A percentile compares a stretch with the other conserved stretches of the same genome.
phyloP scores from a whole-genome alignment of 495 filamentous ascomycete species.

The Penicillium lagena region DNA sequence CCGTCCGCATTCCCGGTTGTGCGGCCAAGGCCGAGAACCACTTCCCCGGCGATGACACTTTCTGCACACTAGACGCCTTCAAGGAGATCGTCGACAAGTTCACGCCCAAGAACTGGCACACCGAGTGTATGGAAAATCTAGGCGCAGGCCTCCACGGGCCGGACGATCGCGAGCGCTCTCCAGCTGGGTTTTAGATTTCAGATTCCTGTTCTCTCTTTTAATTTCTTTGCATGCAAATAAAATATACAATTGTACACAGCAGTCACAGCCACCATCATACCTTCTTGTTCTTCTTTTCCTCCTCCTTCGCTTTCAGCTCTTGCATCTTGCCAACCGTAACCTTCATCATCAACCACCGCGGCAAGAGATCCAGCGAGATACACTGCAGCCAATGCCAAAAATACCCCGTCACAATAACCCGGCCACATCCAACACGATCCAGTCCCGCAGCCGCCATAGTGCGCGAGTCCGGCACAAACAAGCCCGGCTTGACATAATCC shows the following conservation, averaged over 20 bases:
- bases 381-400: constrained; percentile 23
- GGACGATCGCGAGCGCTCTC: constrained; percentile 22
- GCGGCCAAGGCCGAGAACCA: constrained; percentile 66
- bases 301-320: constrained; percentile 4
- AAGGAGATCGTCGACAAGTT: constrained; percentile 88
- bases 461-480: constrained; percentile 16
- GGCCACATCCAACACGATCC: constrained; percentile 24
- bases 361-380: constrained; percentile 13
- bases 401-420: constrained; percentile 18
- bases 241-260: neutral
- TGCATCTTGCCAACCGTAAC: constrained; percentile 7
- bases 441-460: constrained; percentile 19
- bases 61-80: constrained; percentile 90
- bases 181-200: constrained; percentile 30
- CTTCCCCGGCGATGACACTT: constrained; percentile 78
- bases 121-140: constrained; percentile 63
- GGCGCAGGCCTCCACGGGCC: constrained; percentile 40
- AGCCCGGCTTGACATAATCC: constrained; percentile 7
- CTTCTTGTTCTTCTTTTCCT: constrained; percentile 10
- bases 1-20: constrained; percentile 78
- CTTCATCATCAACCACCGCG: constrained; percentile 14
- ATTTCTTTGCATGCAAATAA: neutral
- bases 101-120: constrained; percentile 73
- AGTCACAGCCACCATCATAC: neutral
- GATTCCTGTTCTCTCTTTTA: neutral